Percentiles rank a stretch among this genome's conserved stretches.
Conservation (phyloP, 208 protist genomes). For the Crithidia acanthocephali region DNA sequence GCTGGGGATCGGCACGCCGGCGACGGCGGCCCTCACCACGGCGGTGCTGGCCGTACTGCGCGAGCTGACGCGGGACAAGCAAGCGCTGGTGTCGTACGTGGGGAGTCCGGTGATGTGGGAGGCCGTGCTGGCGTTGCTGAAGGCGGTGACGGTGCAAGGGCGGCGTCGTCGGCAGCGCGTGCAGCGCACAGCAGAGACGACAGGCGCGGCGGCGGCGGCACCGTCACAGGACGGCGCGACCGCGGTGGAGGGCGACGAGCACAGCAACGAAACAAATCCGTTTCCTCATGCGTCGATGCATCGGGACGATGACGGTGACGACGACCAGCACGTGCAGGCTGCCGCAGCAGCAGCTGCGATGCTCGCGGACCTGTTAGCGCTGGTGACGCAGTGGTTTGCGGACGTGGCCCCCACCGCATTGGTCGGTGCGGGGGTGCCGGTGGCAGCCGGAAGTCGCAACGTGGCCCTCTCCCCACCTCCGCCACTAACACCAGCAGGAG, state of each 20-base stretch:
- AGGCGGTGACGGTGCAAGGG: background rate
- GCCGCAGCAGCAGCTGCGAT: background rate
- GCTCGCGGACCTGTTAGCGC: constrained; percentile 10
- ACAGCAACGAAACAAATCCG: background rate
- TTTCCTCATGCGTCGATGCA: no score
- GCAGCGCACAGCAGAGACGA: background rate
- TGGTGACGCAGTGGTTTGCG: constrained; percentile 24
- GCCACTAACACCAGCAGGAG: no score
- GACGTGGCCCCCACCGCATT: constrained; percentile 19
- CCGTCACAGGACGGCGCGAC: background rate
- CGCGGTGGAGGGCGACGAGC: background rate
- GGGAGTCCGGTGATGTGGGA: constrained; percentile 42
- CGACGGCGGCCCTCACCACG: constrained; percentile 34
- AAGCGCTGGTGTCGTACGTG: constrained; percentile 44
- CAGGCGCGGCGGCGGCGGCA: background rate
- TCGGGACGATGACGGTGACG: no score
- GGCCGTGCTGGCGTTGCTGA: constrained; percentile 29
- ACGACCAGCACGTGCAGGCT: no score
- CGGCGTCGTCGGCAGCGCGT: background rate
- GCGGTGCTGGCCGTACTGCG: constrained; percentile 35
- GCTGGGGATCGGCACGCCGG: constrained; percentile 11
- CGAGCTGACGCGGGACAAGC: constrained; percentile 47
- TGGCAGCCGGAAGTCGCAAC: background rate
- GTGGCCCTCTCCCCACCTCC: background rate
- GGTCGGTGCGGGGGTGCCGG: constrained; percentile 2